Evolutionary conservation across 768 basidiomycete genomes (phyloP).

Genomic region (Agaricus bisporus): DNA sequence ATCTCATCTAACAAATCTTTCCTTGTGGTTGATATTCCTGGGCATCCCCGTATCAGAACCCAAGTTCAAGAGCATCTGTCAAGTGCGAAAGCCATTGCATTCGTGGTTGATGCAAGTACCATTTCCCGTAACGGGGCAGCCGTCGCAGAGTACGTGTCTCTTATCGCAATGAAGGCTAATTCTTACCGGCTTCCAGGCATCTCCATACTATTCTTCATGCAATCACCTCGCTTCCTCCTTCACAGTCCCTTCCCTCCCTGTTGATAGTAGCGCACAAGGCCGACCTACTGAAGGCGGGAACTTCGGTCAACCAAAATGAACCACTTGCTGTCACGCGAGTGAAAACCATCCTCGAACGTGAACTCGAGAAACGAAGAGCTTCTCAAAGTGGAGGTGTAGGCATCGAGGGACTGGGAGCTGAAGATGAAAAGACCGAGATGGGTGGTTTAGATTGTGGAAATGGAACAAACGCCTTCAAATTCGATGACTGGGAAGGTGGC

Average conservation of each 20-base stretch:
- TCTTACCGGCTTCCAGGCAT: slow-evolving; percentile 40
- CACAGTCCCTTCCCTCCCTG: slow-evolving; percentile 52
- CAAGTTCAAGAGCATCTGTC: slow-evolving; percentile 64
- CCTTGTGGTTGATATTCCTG: slow-evolving; percentile 69
- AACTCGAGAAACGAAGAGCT: slow-evolving; percentile 69
- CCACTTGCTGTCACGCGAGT: slow-evolving; percentile 62
- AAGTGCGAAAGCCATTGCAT: slow-evolving; percentile 60
- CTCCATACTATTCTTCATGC: slow-evolving; percentile 68
- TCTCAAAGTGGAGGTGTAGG: slow-evolving; percentile 62
- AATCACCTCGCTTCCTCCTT: slow-evolving; percentile 67
- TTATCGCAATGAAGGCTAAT: not conserved
- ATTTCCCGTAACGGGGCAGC: slow-evolving; percentile 68
- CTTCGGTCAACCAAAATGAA: slow-evolving; percentile 21
- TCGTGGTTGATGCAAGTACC: slow-evolving; percentile 76
- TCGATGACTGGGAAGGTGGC: slow-evolving; percentile 81
- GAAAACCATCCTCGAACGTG: slow-evolving; percentile 73
- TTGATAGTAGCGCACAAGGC: slow-evolving; percentile 72
- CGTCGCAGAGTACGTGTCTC: slow-evolving; percentile 69
- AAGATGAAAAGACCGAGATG: slow-evolving; percentile 57
- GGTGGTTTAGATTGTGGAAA: slow-evolving; percentile 69
- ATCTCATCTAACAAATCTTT: slow-evolving; percentile 40
- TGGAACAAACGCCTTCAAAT: slow-evolving; percentile 55
- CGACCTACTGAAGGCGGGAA: slow-evolving; percentile 54
- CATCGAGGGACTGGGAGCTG: slow-evolving; percentile 69
- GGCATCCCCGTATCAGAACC: slow-evolving; percentile 75